Base-by-base conservation (phyloP, 1,284 basidiomycete species). In the Clitocybe nebularis region DNA sequence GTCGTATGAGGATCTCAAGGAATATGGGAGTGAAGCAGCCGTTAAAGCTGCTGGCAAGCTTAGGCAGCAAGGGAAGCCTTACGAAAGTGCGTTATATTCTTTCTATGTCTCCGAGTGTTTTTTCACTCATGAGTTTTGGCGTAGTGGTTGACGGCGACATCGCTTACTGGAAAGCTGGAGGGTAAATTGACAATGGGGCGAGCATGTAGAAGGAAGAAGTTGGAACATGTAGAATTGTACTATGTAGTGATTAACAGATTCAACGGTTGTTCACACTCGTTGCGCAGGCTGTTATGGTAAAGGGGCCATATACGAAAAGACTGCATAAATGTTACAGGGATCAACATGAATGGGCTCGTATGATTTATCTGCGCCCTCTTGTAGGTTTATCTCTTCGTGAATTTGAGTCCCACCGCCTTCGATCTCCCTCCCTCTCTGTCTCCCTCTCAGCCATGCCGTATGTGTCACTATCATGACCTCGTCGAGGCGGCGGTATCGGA, bases 31-130 rank as follows among this genome's bases (percentile, higher is more conserved):
- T 50, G 96, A 99, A 72, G 53, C 79, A 3, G 83, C 86, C 8
- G 93, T 96, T 61, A 98, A 98, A 69, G 91, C 94, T 29, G 93
- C 89, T 14, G 96, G 96, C 32, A 98, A 96, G 69, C 78, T 95
- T 47, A 77, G 90, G 61, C 95, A 99, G 63, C 93, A 97, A 63
- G 95, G 95, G 48, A 96, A 98, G 67, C 90, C 93, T 1, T 99
- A 95, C 62, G 90, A 94, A 66, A 90, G 86, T 89, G 50, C 55
- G 84, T 72, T 32, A 10, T 44, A 17, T 22, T 44, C 19, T 42
- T 46, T n/a, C 22, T 42, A n/a, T 14, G 34, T 25, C 6, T 39
- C 39, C 30, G 19, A 13, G 3, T 20, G 5, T 49, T 24, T 28
- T 30, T 41, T 43, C 53, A 17, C 43, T 36, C 36, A 26, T 48